Percentiles rank a stretch among this genome's conserved stretches.
Conservation (phyloP, 345 rosid genomes). For the Iberis pinnata region DNA sequence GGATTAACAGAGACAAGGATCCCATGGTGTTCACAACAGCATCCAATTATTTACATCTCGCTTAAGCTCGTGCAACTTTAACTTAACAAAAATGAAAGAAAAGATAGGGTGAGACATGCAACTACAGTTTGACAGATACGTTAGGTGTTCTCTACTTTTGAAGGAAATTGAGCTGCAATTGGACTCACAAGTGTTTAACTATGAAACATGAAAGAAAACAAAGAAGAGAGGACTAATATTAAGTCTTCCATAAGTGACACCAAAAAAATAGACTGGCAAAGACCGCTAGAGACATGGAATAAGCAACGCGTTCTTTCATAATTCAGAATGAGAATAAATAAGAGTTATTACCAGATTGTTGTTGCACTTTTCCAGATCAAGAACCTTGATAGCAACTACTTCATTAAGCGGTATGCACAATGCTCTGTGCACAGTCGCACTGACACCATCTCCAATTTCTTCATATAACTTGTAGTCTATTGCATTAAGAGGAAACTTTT, state of each 20-base stretch:
- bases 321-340: constrained; percentile 8
- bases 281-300: constrained; percentile 9
- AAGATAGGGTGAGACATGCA: constrained; percentile 12
- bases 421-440: constrained; percentile 84
- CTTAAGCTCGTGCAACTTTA: too few species aligned
- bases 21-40: too few species aligned
- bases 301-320: constrained; percentile 7
- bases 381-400: constrained; percentile 88
- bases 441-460: constrained; percentile 98
- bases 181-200: not conserved
- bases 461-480: constrained; percentile 76
- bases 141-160: not conserved
- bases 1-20: constrained; percentile 18
- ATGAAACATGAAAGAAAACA: constrained; percentile 7
- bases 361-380: constrained; percentile 94
- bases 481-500: constrained; percentile 61
- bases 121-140: constrained; percentile 6
- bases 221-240: not conserved
- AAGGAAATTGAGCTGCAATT: constrained; percentile 14
- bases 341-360: constrained; percentile 61
- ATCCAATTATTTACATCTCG: too few species aligned
- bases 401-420: constrained; percentile 85
- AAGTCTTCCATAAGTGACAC: not conserved
- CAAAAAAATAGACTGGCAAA: constrained; percentile 10
- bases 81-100: too few species aligned